Percentiles rank a stretch among this genome's conserved stretches.
Conservation (phyloP, 2,329 filamentous ascomycete genomes). For the Aspergillus carbonarius region DNA sequence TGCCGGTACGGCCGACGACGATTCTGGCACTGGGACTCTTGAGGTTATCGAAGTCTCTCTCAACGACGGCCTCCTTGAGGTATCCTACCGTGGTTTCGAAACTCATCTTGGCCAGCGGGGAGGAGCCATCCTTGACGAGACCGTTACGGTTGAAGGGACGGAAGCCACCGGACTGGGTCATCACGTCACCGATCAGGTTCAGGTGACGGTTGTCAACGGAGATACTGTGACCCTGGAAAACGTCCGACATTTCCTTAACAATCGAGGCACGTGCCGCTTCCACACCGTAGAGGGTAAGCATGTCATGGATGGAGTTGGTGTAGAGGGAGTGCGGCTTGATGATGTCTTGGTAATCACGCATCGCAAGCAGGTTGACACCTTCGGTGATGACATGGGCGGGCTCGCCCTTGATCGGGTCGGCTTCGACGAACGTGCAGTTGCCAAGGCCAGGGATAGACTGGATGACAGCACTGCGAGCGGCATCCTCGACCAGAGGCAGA, state of each 20-base stretch:
- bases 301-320: slow-evolving; percentile 89
- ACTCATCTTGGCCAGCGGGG: slow-evolving; percentile 97
- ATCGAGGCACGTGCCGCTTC: slow-evolving; percentile 89
- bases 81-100: slow-evolving; percentile 97
- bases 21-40: slow-evolving; percentile 82
- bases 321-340: slow-evolving; percentile 83
- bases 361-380: slow-evolving; percentile 84
- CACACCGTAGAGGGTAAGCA: slow-evolving; percentile 84
- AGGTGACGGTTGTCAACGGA: slow-evolving; percentile 87
- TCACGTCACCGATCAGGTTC: slow-evolving; percentile 93
- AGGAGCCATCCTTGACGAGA: slow-evolving; percentile 73
- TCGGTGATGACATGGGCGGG: slow-evolving; percentile 66
- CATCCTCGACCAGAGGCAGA: slow-evolving; percentile 82
- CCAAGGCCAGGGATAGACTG: slow-evolving; percentile 80
- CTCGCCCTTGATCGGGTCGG: slow-evolving; percentile 52
- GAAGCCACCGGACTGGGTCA: slow-evolving; percentile 92
- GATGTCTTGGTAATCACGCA: slow-evolving; percentile 82
- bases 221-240: slow-evolving; percentile 91
- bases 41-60: slow-evolving; percentile 87
- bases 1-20: slow-evolving; percentile 79
- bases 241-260: slow-evolving; percentile 76
- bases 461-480: slow-evolving; percentile 74
- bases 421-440: slow-evolving; percentile 67
- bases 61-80: slow-evolving; percentile 85
- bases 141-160: slow-evolving; percentile 91